Conservation (phyloP, 2,329 filamentous ascomycete species). For the Fusarium domesticum region DNA sequence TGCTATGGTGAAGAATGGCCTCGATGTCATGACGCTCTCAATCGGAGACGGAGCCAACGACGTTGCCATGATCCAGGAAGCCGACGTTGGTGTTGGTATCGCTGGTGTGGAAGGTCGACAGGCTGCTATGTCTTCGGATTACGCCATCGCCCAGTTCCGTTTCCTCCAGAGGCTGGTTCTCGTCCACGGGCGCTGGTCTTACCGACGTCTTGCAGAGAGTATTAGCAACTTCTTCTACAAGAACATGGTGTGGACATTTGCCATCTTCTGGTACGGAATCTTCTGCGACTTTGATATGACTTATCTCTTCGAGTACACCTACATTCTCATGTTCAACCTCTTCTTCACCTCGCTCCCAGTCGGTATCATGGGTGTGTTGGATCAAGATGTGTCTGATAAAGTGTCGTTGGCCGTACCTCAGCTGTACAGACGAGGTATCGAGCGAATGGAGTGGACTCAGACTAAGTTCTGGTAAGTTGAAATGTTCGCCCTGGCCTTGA, state of each 20-base stretch:
- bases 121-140: conserved; percentile 94
- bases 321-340: conserved; percentile 94
- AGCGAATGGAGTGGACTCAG: conserved; percentile 94
- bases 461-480: conserved; percentile 84
- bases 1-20: conserved; percentile 86
- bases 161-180: conserved; percentile 82
- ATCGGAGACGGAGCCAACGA: conserved; percentile 95
- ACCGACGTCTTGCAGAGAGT: conserved; percentile 84
- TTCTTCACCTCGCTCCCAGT: conserved; percentile 95
- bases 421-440: conserved; percentile 91
- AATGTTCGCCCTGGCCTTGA: neutral
- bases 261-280: conserved; percentile 96
- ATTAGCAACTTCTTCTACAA: conserved; percentile 99
- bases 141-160: conserved; percentile 90
- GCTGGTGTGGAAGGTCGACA: conserved; percentile 89
- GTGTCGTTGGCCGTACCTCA: conserved; percentile 94
- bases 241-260: conserved; percentile 97
- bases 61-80: conserved; percentile 97
- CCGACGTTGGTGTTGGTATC: conserved; percentile 94
- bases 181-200: conserved; percentile 95
- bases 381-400: conserved; percentile 93
- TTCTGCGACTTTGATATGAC: conserved; percentile 95
- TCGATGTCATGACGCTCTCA: conserved; percentile 94
- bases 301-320: conserved; percentile 96
- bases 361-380: conserved; percentile 91